phyloP scores from a whole-genome alignment of 2,329 filamentous ascomycete genomes.

The Pseudocercospora musae region DNA sequence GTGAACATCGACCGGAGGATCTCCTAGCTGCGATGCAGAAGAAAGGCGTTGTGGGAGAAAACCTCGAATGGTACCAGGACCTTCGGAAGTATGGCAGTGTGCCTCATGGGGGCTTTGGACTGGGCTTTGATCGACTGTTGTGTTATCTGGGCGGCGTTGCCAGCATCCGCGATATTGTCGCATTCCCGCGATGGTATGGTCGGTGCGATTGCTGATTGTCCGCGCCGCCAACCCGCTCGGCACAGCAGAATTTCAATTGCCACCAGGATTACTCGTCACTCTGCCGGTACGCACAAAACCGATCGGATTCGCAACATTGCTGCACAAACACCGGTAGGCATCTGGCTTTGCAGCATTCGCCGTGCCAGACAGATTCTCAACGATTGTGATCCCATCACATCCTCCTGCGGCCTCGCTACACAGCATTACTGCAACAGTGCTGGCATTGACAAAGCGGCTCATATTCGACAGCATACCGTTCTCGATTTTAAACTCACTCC shows the following conservation, averaged over 20 bases:
- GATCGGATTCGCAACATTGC: not conserved
- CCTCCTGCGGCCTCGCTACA: not conserved
- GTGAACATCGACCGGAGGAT: slow-evolving; percentile 71
- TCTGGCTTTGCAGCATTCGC: too few species aligned
- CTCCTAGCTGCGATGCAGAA: slow-evolving; percentile 68
- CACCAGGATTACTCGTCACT: not conserved
- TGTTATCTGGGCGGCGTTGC: slow-evolving; percentile 78
- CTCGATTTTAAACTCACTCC: not conserved
- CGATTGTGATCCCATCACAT: not conserved
- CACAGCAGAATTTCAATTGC: not conserved
- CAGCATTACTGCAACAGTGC: not conserved
- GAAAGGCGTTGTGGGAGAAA: slow-evolving; percentile 53
- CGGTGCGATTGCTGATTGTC: slow-evolving; percentile 36
- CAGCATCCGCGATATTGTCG: slow-evolving; percentile 79
- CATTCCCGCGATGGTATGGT: slow-evolving; percentile 72
- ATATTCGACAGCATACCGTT: not conserved
- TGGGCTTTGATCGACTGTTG: slow-evolving; percentile 84
- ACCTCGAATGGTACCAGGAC: slow-evolving; percentile 81
- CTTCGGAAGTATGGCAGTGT: slow-evolving; percentile 86
- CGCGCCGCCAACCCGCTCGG: not conserved
- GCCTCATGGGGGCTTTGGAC: slow-evolving; percentile 84
- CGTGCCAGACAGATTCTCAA: not conserved
- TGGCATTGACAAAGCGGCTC: not conserved
- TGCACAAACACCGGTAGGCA: not conserved
- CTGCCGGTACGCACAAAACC: not conserved